These are phyloP conservation scores for Neoboletus brunneissimus DNA, from an alignment of 768 basidiomycete genomes.

Conservation along the genomic window DNA sequence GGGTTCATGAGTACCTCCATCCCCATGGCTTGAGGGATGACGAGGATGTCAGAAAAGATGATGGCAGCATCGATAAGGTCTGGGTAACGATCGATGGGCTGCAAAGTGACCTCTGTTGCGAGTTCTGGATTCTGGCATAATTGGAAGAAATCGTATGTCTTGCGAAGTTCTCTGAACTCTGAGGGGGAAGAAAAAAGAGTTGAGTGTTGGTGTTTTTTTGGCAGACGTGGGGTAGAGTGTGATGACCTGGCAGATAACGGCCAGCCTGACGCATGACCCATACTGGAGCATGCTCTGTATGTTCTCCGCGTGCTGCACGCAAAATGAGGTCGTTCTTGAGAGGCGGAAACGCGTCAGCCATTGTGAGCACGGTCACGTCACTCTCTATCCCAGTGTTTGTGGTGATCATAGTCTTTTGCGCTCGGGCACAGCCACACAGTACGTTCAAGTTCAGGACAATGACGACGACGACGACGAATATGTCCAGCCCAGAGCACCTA, in stretches of 20 bases:
- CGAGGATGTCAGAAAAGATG: conserved; percentile 98
- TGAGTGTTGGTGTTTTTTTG: not conserved
- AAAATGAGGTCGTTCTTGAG: conserved; percentile 86
- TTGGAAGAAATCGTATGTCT: conserved; percentile 90
- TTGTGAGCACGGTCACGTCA: conserved; percentile 10
- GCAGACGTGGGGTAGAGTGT: not conserved
- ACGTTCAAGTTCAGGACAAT: no score
- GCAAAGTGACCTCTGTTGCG: conserved; percentile 86
- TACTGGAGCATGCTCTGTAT: conserved; percentile 89
- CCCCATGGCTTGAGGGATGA: conserved; percentile 96
- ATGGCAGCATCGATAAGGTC: conserved; percentile 92
- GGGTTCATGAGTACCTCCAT: conserved; percentile 95
- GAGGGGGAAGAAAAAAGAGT: not conserved
- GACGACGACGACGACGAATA: conserved; percentile 37
- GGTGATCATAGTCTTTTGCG: not conserved
- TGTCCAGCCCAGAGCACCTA: conserved; percentile 57
- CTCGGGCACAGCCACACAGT: conserved; percentile 15
- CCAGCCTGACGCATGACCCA: conserved; percentile 99
- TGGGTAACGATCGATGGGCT: conserved; percentile 86
- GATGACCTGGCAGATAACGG: conserved; percentile 85
- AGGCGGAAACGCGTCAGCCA: conserved; percentile 56
- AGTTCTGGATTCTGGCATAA: conserved; percentile 90
- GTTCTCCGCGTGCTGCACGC: conserved; percentile 87
- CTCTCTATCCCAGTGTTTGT: not conserved
- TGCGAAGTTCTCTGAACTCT: conserved; percentile 90